A percentile compares a stretch with the other conserved stretches of the same genome.
Evolutionary conservation across 805 yeast genomes (phyloP).

Genomic region (Sugiyamaella qingdaonensis): DNA sequence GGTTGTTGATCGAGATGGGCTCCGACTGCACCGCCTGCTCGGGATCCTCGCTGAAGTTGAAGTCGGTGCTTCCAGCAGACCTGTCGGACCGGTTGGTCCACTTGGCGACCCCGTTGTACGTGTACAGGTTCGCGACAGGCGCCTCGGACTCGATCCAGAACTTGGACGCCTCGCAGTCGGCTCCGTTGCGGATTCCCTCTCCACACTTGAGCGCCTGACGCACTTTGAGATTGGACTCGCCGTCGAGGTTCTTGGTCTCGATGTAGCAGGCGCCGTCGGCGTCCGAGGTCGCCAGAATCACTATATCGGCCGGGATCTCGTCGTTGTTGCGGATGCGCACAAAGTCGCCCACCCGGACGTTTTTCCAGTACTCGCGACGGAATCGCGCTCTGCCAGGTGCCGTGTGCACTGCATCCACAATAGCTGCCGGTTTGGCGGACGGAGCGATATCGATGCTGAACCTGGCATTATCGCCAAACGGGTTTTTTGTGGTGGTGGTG

Average conservation of each 20-base stretch:
- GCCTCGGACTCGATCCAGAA: conserved; percentile 67
- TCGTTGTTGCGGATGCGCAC: conserved; percentile 66
- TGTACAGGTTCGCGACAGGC: conserved; percentile 60
- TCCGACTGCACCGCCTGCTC: conserved; percentile 36
- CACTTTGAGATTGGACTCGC: conserved; percentile 72
- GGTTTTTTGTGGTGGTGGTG: neutral
- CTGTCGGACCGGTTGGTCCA: conserved; percentile 35
- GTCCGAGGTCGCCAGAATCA: conserved; percentile 65
- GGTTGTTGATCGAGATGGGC: conserved; percentile 59
- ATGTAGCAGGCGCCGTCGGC: conserved; percentile 67
- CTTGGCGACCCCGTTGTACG: conserved; percentile 62
- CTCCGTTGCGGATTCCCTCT: conserved; percentile 51
- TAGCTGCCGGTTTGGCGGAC: conserved; percentile 13
- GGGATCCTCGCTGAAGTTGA: conserved; percentile 19
- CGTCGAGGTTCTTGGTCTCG: conserved; percentile 70
- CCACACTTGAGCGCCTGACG: conserved; percentile 58
- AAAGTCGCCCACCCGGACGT: conserved; percentile 71
- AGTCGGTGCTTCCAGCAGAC: too few species aligned
- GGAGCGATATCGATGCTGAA: neutral
- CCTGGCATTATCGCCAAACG: conserved; percentile 8
- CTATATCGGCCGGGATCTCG: conserved; percentile 74
- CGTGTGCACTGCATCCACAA: conserved; percentile 26
- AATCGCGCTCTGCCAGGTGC: conserved; percentile 39
- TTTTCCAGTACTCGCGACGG: conserved; percentile 64
- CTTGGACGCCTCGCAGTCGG: conserved; percentile 52